phyloP scores from a whole-genome alignment of 768 basidiomycete genomes.

The Sutorius australiensis region DNA sequence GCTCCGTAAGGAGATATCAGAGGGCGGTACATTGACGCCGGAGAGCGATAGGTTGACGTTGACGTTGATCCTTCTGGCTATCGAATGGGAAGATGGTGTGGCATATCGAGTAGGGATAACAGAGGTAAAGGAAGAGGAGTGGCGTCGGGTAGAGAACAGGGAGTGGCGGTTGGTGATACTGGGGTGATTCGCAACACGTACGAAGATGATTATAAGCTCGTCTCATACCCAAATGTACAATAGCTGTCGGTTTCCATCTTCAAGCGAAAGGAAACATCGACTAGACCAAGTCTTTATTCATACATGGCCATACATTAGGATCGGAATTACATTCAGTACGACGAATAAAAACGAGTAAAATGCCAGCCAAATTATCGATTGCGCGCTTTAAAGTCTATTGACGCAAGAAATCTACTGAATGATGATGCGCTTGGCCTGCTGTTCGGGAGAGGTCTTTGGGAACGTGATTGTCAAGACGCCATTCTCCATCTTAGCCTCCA shows the following conservation, averaged over 20 bases:
- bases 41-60: no score
- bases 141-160: slow-evolving; percentile 7
- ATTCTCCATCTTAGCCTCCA: slow-evolving; percentile 46
- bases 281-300: no score
- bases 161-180: slow-evolving; percentile 12
- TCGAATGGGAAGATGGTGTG: slow-evolving; percentile 14
- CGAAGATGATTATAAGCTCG: neutral
- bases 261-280: no score
- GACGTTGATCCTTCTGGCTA: slow-evolving; percentile 5
- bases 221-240: neutral
- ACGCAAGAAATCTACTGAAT: slow-evolving; percentile 1
- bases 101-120: slow-evolving; percentile 12
- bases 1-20: no score
- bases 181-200: neutral
- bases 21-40: no score
- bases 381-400: neutral
- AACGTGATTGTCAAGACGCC: slow-evolving; percentile 47
- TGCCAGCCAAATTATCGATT: neutral
- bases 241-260: neutral
- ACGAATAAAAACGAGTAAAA: neutral
- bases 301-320: no score
- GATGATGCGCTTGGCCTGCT: slow-evolving; percentile 40
- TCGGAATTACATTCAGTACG: neutral
- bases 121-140: neutral
- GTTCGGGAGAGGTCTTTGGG: slow-evolving; percentile 40